These are phyloP conservation scores for Aspergillus quadrilineatus DNA, from an alignment of 2,329 filamentous ascomycete genomes.

Conservation along the genomic window DNA sequence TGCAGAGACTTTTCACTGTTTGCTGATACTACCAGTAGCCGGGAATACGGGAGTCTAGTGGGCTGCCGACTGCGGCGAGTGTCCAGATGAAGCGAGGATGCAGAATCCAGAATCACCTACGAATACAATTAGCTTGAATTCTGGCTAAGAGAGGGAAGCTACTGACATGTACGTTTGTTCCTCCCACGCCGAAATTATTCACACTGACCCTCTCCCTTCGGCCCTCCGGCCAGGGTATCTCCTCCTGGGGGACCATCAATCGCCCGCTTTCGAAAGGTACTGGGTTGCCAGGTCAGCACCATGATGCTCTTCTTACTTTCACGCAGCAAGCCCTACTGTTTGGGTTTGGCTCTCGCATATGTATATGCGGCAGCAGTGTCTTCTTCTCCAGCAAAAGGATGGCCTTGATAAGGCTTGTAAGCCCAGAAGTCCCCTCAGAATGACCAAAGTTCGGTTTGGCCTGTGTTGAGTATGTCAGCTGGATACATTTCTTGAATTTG, in stretches of 20 bases:
- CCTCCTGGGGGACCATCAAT: slow-evolving; percentile 8
- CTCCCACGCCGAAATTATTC: slow-evolving; percentile 30
- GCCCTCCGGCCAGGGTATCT: slow-evolving; percentile 21
- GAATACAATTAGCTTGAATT: rapidly evolving
- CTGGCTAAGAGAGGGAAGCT: neutral
- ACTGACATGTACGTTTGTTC: slow-evolving; percentile 16
- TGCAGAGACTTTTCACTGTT: neutral
- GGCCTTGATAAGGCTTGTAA: slow-evolving; percentile 22
- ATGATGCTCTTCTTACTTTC: neutral
- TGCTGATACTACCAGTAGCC: slow-evolving; percentile 10
- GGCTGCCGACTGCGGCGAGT: neutral
- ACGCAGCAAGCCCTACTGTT: neutral
- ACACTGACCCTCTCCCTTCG: slow-evolving; percentile 23
- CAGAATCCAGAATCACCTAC: slow-evolving; percentile 1
- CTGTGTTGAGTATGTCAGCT: neutral
- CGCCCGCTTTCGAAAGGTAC: slow-evolving; percentile 15
- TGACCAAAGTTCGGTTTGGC: slow-evolving; percentile 28
- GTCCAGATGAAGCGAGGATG: neutral
- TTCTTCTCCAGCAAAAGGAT: slow-evolving; percentile 22
- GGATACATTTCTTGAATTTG: too few species aligned
- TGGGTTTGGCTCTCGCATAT: slow-evolving; percentile 27
- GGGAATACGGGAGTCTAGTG: neutral
- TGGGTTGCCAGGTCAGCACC: neutral
- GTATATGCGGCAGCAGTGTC: slow-evolving; percentile 19
- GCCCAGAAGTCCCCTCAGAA: slow-evolving; percentile 21